These are phyloP conservation scores for Lipomyces oligophaga DNA, from an alignment of 805 yeast species.

Conservation along the genomic window DNA sequence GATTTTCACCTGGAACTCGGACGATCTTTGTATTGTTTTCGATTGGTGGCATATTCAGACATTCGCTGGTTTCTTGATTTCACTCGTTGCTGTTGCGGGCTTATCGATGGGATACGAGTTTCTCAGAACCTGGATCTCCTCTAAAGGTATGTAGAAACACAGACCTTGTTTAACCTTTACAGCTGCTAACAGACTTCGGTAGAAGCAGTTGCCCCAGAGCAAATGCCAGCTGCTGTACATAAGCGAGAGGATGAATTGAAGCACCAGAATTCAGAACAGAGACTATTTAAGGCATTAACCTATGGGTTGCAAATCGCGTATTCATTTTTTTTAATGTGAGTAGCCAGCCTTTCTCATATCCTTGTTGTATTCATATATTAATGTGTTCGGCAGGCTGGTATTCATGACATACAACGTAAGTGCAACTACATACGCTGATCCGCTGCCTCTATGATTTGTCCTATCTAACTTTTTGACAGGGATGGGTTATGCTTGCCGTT, in stretches of 20 bases:
- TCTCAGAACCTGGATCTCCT: constrained; percentile 36
- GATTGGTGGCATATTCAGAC: constrained; percentile 75
- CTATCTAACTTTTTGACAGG: too few relatives aligned
- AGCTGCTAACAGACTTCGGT: background rate
- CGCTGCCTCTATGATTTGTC: too few relatives aligned
- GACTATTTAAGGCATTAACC: constrained; percentile 31
- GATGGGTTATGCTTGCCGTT: constrained; percentile 77
- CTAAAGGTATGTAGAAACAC: constrained; percentile 4
- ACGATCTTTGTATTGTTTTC: constrained; percentile 67
- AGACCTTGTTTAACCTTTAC: background rate
- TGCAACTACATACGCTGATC: too few relatives aligned
- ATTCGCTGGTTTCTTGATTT: constrained; percentile 47
- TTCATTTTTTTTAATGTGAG: constrained; percentile 48
- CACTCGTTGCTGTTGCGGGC: constrained; percentile 48
- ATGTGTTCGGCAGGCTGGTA: constrained; percentile 53
- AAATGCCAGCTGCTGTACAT: background rate
- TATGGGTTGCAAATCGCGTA: constrained; percentile 68
- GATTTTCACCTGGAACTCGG: constrained; percentile 77
- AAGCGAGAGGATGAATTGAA: too few relatives aligned
- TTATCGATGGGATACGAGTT: constrained; percentile 61
- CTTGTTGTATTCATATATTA: constrained; percentile 40
- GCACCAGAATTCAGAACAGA: too few relatives aligned
- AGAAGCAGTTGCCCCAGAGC: background rate
- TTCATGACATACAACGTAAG: constrained; percentile 74
- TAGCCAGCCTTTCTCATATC: background rate